Evolutionary conservation across 257 asterid species (phyloP).

Genomic region (Solanum lycopersicoides): DNA sequence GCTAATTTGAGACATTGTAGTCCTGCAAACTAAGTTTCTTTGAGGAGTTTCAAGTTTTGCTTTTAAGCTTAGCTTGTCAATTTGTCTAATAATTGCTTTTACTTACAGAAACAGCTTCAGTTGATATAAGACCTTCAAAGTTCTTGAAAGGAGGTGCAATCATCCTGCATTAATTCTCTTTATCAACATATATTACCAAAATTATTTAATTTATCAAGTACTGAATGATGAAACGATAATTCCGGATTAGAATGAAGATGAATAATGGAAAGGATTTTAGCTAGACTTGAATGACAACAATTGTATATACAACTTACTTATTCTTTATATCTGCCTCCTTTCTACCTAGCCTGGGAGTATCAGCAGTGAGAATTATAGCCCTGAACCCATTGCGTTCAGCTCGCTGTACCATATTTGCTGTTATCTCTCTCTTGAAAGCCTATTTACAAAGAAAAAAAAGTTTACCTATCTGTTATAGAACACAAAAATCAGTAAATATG

Average conservation of each 20-base stretch:
- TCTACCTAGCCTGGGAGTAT: conserved; percentile 42
- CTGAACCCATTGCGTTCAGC: conserved; percentile 61
- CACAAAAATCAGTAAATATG: neutral
- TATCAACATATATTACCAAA: neutral
- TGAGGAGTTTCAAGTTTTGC: neutral
- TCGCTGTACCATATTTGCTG: conserved; percentile 44
- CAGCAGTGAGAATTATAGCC: conserved; percentile 52
- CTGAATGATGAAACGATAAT: neutral
- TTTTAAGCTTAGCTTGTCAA: neutral
- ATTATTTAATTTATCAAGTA: neutral
- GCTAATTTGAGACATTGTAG: neutral
- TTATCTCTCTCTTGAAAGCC: conserved; percentile 43
- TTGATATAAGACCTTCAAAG: conserved; percentile 46
- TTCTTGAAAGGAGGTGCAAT: conserved; percentile 40
- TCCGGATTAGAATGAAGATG: neutral
- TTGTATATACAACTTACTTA: conserved; percentile 19
- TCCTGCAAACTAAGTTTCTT: neutral
- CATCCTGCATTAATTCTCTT: conserved; percentile 32
- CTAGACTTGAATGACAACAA: neutral
- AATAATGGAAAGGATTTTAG: neutral
- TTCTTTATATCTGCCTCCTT: conserved; percentile 56
- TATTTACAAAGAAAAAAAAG: neutral
- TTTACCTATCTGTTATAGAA: neutral
- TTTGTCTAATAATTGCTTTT: neutral
- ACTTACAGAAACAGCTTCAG: conserved; percentile 26